Percentiles rank a stretch among this genome's conserved stretches.
phyloP scores from a whole-genome alignment of 805 yeast species.

The Vanderwaltozyma verrucispora region DNA sequence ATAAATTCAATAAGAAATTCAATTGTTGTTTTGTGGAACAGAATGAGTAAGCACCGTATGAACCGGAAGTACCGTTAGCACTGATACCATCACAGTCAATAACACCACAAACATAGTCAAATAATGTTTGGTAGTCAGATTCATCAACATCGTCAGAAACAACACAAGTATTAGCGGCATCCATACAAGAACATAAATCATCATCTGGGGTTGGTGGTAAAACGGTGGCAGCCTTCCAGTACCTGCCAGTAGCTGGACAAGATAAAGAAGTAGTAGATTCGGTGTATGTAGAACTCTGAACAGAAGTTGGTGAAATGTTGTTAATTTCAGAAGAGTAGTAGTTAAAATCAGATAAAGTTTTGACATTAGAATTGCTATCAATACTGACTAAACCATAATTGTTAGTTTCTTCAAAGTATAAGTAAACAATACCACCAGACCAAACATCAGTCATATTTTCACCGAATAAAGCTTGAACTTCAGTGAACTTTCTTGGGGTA shows the following conservation, averaged over 20 bases:
- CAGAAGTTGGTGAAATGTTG: constrained; percentile 43
- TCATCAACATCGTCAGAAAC: constrained; percentile 42
- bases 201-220: constrained; percentile 75
- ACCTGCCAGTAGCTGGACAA: constrained; percentile 47
- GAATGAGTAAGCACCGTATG: constrained; percentile 65
- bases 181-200: constrained; percentile 54
- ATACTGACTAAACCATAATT: constrained; percentile 63
- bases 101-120: constrained; percentile 45
- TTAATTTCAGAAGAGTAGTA: constrained; percentile 53
- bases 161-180: constrained; percentile 47
- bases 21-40: constrained; percentile 57
- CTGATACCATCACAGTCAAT: constrained; percentile 51
- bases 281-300: constrained; percentile 30
- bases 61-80: constrained; percentile 53
- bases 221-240: constrained; percentile 58
- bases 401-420: constrained; percentile 72
- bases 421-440: constrained; percentile 86
- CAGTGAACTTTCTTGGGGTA: constrained; percentile 61
- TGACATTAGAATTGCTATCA: constrained; percentile 33
- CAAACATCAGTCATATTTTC: constrained; percentile 68
- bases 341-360: constrained; percentile 52
- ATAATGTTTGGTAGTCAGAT: constrained; percentile 52
- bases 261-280: constrained; percentile 37
- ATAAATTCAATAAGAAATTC: constrained; percentile 53
- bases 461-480: constrained; percentile 55